Percentiles rank a stretch among this genome's conserved stretches.
Evolutionary conservation across 768 basidiomycete species (phyloP).

Genomic region (Termitomyces sp.): DNA sequence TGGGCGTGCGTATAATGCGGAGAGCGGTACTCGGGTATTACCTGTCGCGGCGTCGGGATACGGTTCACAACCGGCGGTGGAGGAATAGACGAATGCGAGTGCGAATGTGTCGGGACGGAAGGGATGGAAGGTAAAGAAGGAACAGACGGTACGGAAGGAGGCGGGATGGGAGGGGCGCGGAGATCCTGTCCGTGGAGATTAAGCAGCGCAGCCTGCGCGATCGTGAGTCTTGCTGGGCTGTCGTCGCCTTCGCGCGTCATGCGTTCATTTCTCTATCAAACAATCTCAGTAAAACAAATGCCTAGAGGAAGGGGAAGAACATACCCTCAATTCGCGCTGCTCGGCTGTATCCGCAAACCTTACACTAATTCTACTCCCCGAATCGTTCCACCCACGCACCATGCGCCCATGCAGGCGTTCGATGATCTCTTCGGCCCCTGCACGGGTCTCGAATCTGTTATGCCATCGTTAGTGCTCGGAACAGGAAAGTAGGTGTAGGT

Average conservation of each 20-base stretch:
- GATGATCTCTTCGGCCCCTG: conserved; percentile 71
- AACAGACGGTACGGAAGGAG: neutral
- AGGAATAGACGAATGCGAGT: neutral
- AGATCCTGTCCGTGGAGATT: conserved; percentile 69
- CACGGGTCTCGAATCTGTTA: conserved; percentile 61
- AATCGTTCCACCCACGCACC: conserved; percentile 75
- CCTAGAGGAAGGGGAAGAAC: conserved; percentile 23
- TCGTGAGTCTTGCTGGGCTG: conserved; percentile 62
- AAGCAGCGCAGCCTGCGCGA: conserved; percentile 73
- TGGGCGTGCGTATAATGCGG: neutral
- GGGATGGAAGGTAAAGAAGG: neutral
- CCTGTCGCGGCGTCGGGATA: conserved; percentile 7
- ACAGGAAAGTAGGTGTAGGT: neutral
- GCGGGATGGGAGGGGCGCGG: conserved; percentile 11
- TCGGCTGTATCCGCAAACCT: conserved; percentile 76
- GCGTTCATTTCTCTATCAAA: conserved; percentile 51
- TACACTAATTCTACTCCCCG: conserved; percentile 73
- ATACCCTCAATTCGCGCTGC: conserved; percentile 69
- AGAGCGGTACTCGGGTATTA: neutral
- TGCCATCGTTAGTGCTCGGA: neutral
- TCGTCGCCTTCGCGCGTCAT: conserved; percentile 53
- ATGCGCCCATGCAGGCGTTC: conserved; percentile 75
- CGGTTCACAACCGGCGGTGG: neutral
- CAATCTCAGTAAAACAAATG: neutral
- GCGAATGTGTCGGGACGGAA: neutral